Evolutionary conservation across 768 basidiomycete species (phyloP), one percentile per base, ranked within the genome.

Genomic region (Panus rudis): DNA sequence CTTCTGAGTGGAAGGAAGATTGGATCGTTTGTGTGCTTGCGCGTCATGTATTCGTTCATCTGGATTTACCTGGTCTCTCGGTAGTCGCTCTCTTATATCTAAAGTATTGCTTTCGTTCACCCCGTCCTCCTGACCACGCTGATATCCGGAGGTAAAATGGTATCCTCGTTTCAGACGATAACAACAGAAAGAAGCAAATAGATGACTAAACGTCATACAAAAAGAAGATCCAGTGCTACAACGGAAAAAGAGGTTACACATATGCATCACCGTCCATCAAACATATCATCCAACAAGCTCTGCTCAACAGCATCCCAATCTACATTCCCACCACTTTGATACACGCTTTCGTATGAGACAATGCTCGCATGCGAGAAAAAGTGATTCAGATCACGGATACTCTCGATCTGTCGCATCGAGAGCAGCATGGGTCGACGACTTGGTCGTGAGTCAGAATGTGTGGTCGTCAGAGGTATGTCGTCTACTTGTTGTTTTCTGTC

Each of bases 311-410:
- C 81, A 24, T 80, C 82, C 92, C 90, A 94, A 57, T 98, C 93
- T 16, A 98, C 69, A 43, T 75, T 79, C 0, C 85, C 83, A 12
- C 76, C 78, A 51, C 84, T 84, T 6, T 78, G 77, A 61, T 97
- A 99, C 37, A 94, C 75, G 46, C 84, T 85, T 65, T 98, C 92
- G 58, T 92, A 98, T 8, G 86, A 84, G 4, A 82, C 71, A 39
- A 94, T 79, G 62, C 92, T 94, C 39, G 92, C 82, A 44, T 81
- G 76, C 1, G 90, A 81, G 63, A 98, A 92, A 70, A 99, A 99
- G 1, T 84, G 76, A n/a, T 81, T 73, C 20, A 99, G 67, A 55
- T 96, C 88, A 27, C 80, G 76, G 31, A 96, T 78, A 41, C 88
- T 91, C 48, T 84, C 81, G 44, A 97, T 84, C 49, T 85, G 80